phyloP scores from a whole-genome alignment of 345 rosid genomes.

The Melaleuca alternifolia region DNA sequence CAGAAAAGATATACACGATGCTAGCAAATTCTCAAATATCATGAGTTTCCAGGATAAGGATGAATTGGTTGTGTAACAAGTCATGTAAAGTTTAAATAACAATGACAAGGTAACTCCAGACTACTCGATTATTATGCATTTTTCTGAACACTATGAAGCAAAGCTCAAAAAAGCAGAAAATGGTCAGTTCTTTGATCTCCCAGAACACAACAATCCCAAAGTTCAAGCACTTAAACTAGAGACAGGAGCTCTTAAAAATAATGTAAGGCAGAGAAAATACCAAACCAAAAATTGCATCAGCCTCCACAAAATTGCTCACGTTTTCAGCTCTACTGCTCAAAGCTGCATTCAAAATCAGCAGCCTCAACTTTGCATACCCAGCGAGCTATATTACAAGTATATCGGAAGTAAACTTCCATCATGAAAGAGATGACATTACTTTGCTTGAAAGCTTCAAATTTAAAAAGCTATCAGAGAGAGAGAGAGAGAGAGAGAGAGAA shows the following conservation, averaged over 20 bases:
- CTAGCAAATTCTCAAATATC: not conserved
- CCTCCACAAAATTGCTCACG: conserved; percentile 78
- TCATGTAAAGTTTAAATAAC: not conserved
- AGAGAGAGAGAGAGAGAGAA: not conserved
- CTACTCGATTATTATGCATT: not conserved
- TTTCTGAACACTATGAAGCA: not conserved
- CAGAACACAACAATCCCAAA: not conserved
- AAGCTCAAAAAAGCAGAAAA: not conserved
- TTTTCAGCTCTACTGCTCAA: conserved; percentile 84
- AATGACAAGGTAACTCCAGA: not conserved
- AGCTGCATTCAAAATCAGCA: conserved; percentile 16
- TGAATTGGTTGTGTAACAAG: not conserved
- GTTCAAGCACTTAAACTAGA: not conserved
- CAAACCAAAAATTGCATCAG: conserved; percentile 75
- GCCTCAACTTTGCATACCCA: not conserved
- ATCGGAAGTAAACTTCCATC: not conserved
- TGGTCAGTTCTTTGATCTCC: not conserved
- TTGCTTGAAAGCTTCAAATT: not conserved
- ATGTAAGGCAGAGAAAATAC: conserved; percentile 19
- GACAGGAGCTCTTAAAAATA: not conserved
- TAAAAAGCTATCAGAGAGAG: not conserved
- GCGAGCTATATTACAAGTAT: not conserved
- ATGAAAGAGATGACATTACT: not conserved
- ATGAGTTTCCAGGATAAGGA: not conserved
- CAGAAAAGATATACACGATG: not conserved